Evolutionary conservation across 768 basidiomycete species (phyloP).

Genomic region (Boletus tylopilopsis): DNA sequence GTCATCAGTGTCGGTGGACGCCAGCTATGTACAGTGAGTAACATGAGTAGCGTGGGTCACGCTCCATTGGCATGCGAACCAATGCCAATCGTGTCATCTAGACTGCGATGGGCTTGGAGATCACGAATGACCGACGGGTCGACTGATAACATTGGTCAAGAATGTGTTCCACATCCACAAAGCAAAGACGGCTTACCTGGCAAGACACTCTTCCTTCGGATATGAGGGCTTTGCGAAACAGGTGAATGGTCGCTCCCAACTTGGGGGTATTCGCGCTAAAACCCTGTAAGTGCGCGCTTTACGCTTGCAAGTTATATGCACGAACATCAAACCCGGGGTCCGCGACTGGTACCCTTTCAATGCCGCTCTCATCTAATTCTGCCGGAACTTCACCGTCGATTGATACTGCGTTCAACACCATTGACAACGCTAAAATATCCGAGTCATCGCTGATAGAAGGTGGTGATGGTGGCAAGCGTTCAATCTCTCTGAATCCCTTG

Average conservation of each 20-base stretch:
- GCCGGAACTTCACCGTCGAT: conserved; percentile 63
- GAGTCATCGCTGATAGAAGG: conserved; percentile 75
- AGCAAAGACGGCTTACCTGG: conserved; percentile 53
- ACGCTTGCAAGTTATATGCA: conserved; percentile 23
- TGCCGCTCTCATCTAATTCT: conserved; percentile 74
- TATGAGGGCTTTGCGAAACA: conserved; percentile 65
- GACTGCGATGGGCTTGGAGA: conserved; percentile 80
- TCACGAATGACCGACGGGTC: conserved; percentile 88
- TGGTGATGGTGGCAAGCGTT: conserved; percentile 72
- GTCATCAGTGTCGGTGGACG: conserved; percentile 25
- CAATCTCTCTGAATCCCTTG: conserved; percentile 61
- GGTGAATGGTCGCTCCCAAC: conserved; percentile 59
- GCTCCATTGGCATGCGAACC: conserved; percentile 31
- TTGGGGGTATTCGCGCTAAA: conserved; percentile 65
- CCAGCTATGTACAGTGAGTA: conserved; percentile 24
- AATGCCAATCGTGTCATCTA: conserved; percentile 51
- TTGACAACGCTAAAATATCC: conserved; percentile 83
- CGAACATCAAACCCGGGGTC: conserved; percentile 86
- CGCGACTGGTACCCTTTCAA: conserved; percentile 89
- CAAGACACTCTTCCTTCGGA: conserved; percentile 91
- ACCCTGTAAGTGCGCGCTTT: conserved; percentile 17
- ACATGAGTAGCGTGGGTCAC: conserved; percentile 15
- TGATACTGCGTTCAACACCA: conserved; percentile 83
- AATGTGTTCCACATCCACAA: conserved; percentile 1
- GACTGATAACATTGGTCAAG: conserved; percentile 44